Evolutionary conservation across 768 basidiomycete genomes (phyloP), one percentile per base, ranked within the genome.

Genomic region (Rhodotorula sphaerocarpa): DNA sequence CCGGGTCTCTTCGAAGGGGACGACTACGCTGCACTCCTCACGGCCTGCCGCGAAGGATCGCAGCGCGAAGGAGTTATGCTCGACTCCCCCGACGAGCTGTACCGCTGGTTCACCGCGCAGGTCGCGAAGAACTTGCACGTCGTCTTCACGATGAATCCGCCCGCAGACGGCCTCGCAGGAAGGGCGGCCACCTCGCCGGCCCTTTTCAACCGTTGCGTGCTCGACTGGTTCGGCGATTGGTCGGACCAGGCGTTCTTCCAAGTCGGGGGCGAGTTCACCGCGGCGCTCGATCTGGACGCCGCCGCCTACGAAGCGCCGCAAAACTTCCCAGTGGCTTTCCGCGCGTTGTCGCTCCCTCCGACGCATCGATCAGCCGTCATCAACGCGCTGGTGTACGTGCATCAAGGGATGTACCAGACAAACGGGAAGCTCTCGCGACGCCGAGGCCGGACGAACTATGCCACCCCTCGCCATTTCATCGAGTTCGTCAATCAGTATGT

Each of bases 1-100:
- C 95, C 95, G 0, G 95, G 95, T 75, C 81, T 99, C n/a, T 99
- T 99, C 74, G 95, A 99, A 76, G 95, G 95, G n/a, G 95, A 99
- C 71, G 95, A 99, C 74, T 86, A 96, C 74, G 85, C 93, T 25
- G 89, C 92, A 54, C 79, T 99, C 60, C 97, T 97, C 92, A 97
- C 95, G 7, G 91, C 95, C 2, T 97, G 95, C 79, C 96, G 95
- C 75, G 95, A 97, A 76, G 95, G 95, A 9, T 95, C 95, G n/a
- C 92, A 96, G 73, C 84, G 95, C 20, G 95, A 99, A 68, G 95
- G 95, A 16, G 79, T 96, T 34, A 97, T 99, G 90, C 79, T 99
- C 14, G 95, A 97, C 77, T 93, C 92, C 39, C 91, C 87, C 58
- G 95, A 99, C 71, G 95, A 99, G 74, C 80, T 99, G 3, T 96